Evolutionary conservation across 148 eudicot species (phyloP), one percentile per base, ranked within the genome.

Genomic region (Nyssa sinensis): DNA sequence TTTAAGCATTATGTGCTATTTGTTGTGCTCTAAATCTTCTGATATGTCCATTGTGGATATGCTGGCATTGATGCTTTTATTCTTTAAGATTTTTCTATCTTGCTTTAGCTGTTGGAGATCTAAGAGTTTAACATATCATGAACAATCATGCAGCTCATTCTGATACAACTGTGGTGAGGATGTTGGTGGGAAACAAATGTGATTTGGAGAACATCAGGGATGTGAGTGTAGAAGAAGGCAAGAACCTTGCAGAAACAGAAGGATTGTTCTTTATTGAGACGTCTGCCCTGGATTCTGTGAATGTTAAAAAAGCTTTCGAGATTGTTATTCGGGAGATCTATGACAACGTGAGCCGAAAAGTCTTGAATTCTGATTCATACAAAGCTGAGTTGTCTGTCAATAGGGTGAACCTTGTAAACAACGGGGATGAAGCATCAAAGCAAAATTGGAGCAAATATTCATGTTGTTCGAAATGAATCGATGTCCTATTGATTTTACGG

Each of bases 261-360:
- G 90, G 92, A 0, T 77, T 90, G 76, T 90, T 90, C 81, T 90
- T 90, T 32, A 83, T 88, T 77, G 95, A 90, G 76, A 90, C 95
- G 32, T 90, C 95, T 6, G 95, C 95, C n/a, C 77, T 83, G 69
- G 88, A 87, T 77, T 86, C 94, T 0, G 87, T 88, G 7, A 90
- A 90, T 31, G 93, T 89, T 67, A 84, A 75, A 63, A 82, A 74
- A 30, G 91, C 94, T 41, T 90, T 87, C 53, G 94, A 87, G 81
- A 79, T 90, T 44, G 87, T 89, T 24, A 86, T 90, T 64, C 75
- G 74, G 66, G 89, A 87, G 70, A 90, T 90, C 65, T 90, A 85
- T 76, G 81, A 62, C 59, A 86, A 64, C 78, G 86, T 82, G 27
- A 87, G 91, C 72, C 80, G 94, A 41, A 90, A 81, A 66, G 86